Conservation (phyloP, 73 alveolate genomes). For the Paramecium octaurelia region DNA sequence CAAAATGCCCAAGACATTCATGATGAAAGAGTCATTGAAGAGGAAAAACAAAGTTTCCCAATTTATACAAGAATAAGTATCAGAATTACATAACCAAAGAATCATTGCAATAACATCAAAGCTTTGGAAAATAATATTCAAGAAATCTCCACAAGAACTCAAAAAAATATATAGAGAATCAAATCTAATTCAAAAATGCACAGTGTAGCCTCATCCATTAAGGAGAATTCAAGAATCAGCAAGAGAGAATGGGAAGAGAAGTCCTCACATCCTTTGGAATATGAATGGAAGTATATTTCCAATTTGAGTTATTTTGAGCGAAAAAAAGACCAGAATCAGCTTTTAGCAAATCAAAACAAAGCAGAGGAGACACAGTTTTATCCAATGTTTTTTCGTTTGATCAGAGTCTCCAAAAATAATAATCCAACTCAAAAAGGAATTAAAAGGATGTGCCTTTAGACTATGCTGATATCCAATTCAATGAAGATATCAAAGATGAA, state of each 20-base stretch:
- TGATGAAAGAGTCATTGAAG: neutral
- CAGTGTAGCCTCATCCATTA: conserved; percentile 23
- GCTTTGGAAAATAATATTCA: neutral
- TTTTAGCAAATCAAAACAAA: neutral
- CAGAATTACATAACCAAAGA: neutral
- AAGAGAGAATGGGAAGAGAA: conserved; percentile 46
- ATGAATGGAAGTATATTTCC: conserved; percentile 11
- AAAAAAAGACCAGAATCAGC: neutral
- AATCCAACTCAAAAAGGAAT: neutral
- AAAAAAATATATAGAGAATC: neutral
- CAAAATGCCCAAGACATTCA: neutral
- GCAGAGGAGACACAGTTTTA: neutral
- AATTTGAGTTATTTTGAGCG: neutral
- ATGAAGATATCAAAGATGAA: neutral
- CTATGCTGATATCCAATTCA: neutral
- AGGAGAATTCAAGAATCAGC: neutral
- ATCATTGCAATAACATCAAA: neutral
- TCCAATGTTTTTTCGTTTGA: neutral
- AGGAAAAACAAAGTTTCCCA: conserved; percentile 26
- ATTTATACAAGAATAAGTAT: neutral
- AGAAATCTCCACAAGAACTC: neutral
- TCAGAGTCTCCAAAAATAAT: neutral
- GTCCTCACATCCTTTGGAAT: conserved; percentile 42
- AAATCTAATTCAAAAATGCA: conserved; percentile 12
- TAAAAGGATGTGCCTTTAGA: neutral